These are phyloP conservation scores for Talaromyces rugulosus DNA, from an alignment of 2,329 filamentous ascomycete genomes.

Conservation along the genomic window DNA sequence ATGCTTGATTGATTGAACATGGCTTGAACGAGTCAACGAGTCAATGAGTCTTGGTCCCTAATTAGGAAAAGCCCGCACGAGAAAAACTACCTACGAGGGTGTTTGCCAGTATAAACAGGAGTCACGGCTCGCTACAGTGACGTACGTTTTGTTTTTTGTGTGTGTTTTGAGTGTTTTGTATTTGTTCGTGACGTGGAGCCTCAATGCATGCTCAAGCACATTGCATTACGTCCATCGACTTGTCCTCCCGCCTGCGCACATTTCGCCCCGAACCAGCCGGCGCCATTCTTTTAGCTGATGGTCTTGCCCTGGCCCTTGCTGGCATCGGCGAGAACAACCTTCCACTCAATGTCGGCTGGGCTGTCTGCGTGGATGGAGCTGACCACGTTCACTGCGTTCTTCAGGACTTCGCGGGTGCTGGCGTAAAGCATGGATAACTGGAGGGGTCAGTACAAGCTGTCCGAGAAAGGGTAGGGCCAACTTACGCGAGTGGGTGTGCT, in stretches of 20 bases:
- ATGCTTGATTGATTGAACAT: neutral
- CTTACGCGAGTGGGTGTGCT: slow-evolving; percentile 39
- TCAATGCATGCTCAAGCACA: neutral
- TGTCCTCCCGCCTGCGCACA: neutral
- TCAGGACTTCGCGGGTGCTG: slow-evolving; percentile 45
- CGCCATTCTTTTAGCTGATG: slow-evolving; percentile 18
- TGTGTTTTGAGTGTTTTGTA: neutral
- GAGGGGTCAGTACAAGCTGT: neutral
- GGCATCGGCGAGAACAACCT: slow-evolving; percentile 34
- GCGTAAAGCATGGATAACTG: slow-evolving; percentile 50
- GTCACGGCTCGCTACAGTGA: neutral
- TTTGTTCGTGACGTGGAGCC: neutral
- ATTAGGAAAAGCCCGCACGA: neutral
- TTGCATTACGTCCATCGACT: neutral
- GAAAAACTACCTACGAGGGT: neutral
- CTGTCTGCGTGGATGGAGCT: slow-evolving; percentile 40
- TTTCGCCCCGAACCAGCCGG: slow-evolving; percentile 31
- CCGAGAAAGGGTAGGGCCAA: neutral
- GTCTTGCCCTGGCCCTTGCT: slow-evolving; percentile 41
- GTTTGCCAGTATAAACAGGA: neutral
- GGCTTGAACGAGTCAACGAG: neutral
- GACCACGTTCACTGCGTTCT: slow-evolving; percentile 51
- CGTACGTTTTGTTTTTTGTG: neutral
- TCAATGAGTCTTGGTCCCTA: neutral
- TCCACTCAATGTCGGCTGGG: slow-evolving; percentile 41